phyloP scores from a whole-genome alignment of 169 alveolate species.

The Miamiensis avidus region DNA sequence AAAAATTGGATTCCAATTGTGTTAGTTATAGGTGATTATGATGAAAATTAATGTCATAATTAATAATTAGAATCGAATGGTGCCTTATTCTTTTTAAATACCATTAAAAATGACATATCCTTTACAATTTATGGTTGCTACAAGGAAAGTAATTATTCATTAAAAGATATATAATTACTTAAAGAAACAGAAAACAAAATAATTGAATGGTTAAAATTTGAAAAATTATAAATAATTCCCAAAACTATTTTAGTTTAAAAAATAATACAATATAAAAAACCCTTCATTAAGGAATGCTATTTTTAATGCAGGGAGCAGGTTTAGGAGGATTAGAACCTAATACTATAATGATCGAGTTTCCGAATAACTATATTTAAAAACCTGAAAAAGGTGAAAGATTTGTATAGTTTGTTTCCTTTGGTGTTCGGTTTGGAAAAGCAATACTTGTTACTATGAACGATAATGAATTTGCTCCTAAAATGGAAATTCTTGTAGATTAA shows the following conservation, averaged over 20 bases:
- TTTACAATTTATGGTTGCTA: background rate
- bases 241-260: background rate
- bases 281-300: constrained; percentile 31
- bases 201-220: background rate
- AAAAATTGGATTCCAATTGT: constrained; percentile 71
- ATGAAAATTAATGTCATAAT: constrained; percentile 21
- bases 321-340: constrained; percentile 74
- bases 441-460: background rate
- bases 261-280: background rate
- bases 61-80: constrained; percentile 10
- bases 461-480: background rate
- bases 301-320: constrained; percentile 63
- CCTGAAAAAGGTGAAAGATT: background rate
- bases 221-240: background rate
- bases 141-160: background rate
- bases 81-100: background rate
- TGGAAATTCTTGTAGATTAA: background rate
- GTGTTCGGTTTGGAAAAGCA: background rate
- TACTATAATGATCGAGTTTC: constrained; percentile 30
- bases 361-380: background rate
- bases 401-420: background rate
- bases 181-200: background rate
- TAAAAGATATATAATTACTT: background rate
- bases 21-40: constrained; percentile 48
- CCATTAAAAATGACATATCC: background rate